phyloP scores from a whole-genome alignment of 306 rosid genomes.

The Sicyos edulis region DNA sequence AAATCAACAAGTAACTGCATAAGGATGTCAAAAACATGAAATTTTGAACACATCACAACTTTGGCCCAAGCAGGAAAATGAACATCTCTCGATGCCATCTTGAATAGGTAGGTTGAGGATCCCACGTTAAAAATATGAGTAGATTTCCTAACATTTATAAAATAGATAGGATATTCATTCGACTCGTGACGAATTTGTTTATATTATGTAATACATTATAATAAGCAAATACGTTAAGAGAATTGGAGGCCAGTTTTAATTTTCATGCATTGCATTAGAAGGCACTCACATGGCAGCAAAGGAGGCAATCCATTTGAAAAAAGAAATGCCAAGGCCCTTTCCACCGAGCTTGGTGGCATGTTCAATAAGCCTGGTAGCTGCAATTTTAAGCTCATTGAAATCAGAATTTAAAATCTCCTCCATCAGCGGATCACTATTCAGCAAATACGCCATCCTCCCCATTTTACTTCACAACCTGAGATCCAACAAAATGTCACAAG shows the following conservation, averaged over 20 bases:
- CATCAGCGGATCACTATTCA: slow-evolving; percentile 35
- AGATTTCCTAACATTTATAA: too few relatives aligned
- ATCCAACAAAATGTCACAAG: background rate
- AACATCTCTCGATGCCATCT: too few relatives aligned
- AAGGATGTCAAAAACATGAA: background rate
- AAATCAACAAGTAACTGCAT: slow-evolving; percentile 66
- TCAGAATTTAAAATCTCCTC: slow-evolving; percentile 37
- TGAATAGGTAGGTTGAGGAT: too few relatives aligned
- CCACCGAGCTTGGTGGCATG: slow-evolving; percentile 49
- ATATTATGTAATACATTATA: background rate
- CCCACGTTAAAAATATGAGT: too few relatives aligned
- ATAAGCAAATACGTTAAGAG: background rate
- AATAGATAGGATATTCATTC: too few relatives aligned
- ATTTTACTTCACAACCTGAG: slow-evolving; percentile 20
- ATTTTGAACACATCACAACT: background rate
- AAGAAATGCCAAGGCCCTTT: slow-evolving; percentile 35
- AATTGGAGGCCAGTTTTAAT: background rate
- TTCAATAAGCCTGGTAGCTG: slow-evolving; percentile 35
- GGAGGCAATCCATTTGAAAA: slow-evolving; percentile 56
- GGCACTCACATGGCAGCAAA: slow-evolving; percentile 48
- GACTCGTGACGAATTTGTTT: too few relatives aligned
- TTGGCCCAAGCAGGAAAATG: background rate
- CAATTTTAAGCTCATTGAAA: slow-evolving; percentile 38
- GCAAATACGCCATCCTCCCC: slow-evolving; percentile 40
- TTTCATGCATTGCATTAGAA: background rate